Evolutionary conservation across 805 yeast genomes (phyloP), one percentile per base, ranked within the genome.

Genomic region (Zygosaccharomyces pseudorouxii): DNA sequence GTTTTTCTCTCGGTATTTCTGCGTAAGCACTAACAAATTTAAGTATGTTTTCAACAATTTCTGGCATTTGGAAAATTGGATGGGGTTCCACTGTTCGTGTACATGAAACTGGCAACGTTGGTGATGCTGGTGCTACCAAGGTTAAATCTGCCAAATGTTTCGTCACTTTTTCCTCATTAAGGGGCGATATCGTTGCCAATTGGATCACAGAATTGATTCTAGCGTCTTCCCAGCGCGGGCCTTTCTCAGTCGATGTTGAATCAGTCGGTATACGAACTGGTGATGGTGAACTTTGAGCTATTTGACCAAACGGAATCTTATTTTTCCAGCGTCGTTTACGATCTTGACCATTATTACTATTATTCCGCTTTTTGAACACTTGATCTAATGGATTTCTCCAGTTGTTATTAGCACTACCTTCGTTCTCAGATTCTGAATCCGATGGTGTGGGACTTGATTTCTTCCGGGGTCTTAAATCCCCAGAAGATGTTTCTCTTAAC

Each of bases 1-100:
- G 63, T 12, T 66, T 63, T 58, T 86, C 92, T 39, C 72, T 76
- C 2, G 92, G 92, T n/a, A 81, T 70, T 7, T 66, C 62, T 1
- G 75, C 71, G 51, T 74, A 78, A 22, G 69, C 65, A 48, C 84
- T 89, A n/a, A 84, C 83, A 60, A 72, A 79, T 22, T 71, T 68
- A 23, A 89, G 59, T 10, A 89, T 85, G 47, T 74, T 72, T 51
- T 72, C 65, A 12, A 89, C 71, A 45, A 89, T 82, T 64, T 89
- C 97, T 0, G 96, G 96, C 30, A 84, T 81, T 44, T 74, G 71
- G 58, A 89, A 84, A 7, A 89, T 83, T 12, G 66, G 57, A 64
- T 71, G 67, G 57, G 50, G 18, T 43, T 30, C 6, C 16, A 36
- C 22, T 16, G 29, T 31, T 14, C 36, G 40, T 10, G 22, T 14